These are phyloP conservation scores for Diutina rugosa DNA, from an alignment of 1,139 yeast species.

Conservation along the genomic window DNA sequence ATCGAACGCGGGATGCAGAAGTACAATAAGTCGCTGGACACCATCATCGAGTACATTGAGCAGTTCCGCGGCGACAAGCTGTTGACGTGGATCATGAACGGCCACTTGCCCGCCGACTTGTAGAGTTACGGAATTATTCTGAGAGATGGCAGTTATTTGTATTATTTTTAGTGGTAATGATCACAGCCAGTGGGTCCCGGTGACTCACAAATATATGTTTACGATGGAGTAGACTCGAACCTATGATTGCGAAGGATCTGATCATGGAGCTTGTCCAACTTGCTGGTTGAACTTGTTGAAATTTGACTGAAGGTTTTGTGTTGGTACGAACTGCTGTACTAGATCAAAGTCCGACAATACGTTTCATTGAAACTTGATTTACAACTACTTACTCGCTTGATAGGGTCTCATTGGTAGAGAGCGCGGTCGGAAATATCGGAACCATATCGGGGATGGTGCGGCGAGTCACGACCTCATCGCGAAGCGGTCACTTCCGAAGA, in stretches of 20 bases:
- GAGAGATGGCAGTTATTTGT: background rate
- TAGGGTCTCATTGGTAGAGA: too few relatives aligned
- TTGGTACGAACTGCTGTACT: too few relatives aligned
- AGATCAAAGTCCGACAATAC: too few relatives aligned
- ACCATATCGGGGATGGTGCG: background rate
- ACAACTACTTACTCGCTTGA: too few relatives aligned
- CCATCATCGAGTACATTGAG: slow-evolving; percentile 29
- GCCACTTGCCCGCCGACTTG: slow-evolving; percentile 20
- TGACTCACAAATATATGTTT: background rate
- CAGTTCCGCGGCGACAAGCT: slow-evolving; percentile 31
- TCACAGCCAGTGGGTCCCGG: background rate
- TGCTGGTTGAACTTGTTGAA: too few relatives aligned
- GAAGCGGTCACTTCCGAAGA: background rate
- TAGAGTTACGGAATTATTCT: background rate
- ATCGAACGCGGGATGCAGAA: slow-evolving; percentile 29
- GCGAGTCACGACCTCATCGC: background rate
- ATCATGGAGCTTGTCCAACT: too few relatives aligned
- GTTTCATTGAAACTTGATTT: too few relatives aligned
- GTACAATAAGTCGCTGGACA: slow-evolving; percentile 30
- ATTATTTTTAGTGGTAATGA: too few relatives aligned
- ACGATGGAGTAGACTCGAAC: too few relatives aligned
- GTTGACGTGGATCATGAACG: slow-evolving; percentile 39
- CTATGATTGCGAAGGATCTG: too few relatives aligned
- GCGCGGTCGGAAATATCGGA: background rate
- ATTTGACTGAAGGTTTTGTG: too few relatives aligned